phyloP scores from a whole-genome alignment of 192 early-diverging fungal species.

The Gigaspora rosea region DNA sequence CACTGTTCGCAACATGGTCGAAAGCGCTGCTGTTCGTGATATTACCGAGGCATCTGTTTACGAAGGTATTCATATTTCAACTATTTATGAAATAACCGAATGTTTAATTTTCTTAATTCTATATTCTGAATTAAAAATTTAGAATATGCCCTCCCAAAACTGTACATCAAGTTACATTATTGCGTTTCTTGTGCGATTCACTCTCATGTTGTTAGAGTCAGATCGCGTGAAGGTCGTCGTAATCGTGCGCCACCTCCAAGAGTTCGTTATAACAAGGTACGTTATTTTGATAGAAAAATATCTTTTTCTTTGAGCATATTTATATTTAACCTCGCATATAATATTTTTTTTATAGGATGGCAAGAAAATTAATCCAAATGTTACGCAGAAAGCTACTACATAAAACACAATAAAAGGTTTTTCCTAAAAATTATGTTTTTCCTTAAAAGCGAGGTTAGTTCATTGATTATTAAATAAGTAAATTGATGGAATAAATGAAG shows the following conservation, averaged over 20 bases:
- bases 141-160: slow-evolving; percentile 95
- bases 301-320: no score
- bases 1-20: slow-evolving; percentile 98
- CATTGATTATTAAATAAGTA: no score
- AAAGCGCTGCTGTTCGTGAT: slow-evolving; percentile 96
- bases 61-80: slow-evolving; percentile 56
- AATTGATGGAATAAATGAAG: no score
- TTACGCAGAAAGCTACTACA: slow-evolving; percentile 7
- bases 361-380: slow-evolving; percentile 57
- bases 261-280: slow-evolving; percentile 82
- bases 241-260: slow-evolving; percentile 92
- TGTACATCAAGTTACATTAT: slow-evolving; percentile 99
- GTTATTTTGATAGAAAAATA: no score
- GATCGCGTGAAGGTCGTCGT: slow-evolving; percentile 84
- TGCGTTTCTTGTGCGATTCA: slow-evolving; percentile 95
- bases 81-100: slow-evolving; percentile 10
- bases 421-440: no score
- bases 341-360: slow-evolving; percentile 49
- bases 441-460: no score
- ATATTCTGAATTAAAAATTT: background rate
- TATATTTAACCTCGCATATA: background rate
- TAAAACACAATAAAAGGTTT: slow-evolving; percentile 8
- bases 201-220: slow-evolving; percentile 90
- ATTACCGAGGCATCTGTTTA: slow-evolving; percentile 96
- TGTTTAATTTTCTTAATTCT: background rate